Percentiles rank a stretch among this genome's conserved stretches.
These are phyloP conservation scores for Macrolepiota dolichaula DNA, from an alignment of 768 basidiomycete genomes.

Conservation along the genomic window DNA sequence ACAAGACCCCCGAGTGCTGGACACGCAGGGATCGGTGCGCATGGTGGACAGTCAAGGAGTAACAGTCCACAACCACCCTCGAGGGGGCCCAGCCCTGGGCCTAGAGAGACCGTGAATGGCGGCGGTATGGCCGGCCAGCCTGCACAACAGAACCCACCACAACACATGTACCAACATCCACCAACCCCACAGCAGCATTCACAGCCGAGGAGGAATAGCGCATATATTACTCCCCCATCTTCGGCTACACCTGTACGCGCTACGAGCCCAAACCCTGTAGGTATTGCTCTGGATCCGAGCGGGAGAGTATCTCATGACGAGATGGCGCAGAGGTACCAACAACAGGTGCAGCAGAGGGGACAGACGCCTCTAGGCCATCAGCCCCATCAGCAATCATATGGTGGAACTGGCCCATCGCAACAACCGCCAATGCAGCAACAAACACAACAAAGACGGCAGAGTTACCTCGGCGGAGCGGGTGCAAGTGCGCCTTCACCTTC, in stretches of 20 bases:
- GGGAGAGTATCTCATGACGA: slow-evolving; percentile 81
- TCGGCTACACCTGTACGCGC: slow-evolving; percentile 40
- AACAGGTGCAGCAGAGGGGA: slow-evolving; percentile 18
- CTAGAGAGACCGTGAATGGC: slow-evolving; percentile 21
- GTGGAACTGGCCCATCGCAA: slow-evolving; percentile 16
- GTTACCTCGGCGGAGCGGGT: slow-evolving; percentile 27
- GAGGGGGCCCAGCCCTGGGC: slow-evolving; percentile 53
- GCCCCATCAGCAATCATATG: slow-evolving; percentile 11
- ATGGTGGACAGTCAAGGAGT: slow-evolving; percentile 47
- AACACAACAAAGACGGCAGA: slow-evolving; percentile 30
- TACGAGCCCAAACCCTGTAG: slow-evolving; percentile 76
- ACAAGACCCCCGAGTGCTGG: slow-evolving; percentile 60
- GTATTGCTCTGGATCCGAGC: slow-evolving; percentile 76
- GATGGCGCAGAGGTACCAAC: slow-evolving; percentile 59
- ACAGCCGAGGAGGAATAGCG: slow-evolving; percentile 5
- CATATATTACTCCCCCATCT: slow-evolving; percentile 26
- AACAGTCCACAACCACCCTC: slow-evolving; percentile 57
- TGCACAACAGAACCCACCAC: background rate
- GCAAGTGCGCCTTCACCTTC: slow-evolving; percentile 22
- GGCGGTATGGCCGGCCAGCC: background rate
- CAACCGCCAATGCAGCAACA: slow-evolving; percentile 27
- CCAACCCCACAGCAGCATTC: background rate
- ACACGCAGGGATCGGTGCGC: slow-evolving; percentile 81
- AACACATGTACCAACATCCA: background rate
- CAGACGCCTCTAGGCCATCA: slow-evolving; percentile 18